Evolutionary conservation across 1,284 basidiomycete genomes (phyloP), one percentile per base, ranked within the genome.

Genomic region (Anthracocystis walkeri): DNA sequence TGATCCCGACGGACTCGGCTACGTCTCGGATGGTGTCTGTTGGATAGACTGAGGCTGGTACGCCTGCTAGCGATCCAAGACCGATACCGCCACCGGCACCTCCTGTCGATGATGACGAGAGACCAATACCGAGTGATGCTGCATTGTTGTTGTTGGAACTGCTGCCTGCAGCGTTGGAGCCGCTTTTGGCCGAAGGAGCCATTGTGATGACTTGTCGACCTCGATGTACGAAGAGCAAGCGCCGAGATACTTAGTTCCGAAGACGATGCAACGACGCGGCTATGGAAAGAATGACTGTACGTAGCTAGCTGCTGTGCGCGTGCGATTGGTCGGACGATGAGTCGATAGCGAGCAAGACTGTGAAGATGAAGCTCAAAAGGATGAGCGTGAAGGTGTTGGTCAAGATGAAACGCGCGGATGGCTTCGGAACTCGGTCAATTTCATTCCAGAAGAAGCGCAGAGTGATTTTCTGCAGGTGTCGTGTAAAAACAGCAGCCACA

Each of bases 1-100:
- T 87, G 65, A 98, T 91, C 52, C 92, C 91, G 31, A 97, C 86
- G 0, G 92, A 92, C 80, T 97, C 95, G 48, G 97, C 95, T 51
- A 93, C 92, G 87, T 98, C 95, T 44, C 72, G 70, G 12, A 85
- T 70, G 2, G 81, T 72, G 65, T 84, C 82, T 16, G 78, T 80
- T 3, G 83, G 83, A 48, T 83, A 85, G 46, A 84, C 80, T 6
- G 80, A 82, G 10, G 65, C 62, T 14, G 68, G 74, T 4, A 66
- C 65, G 18, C 74, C 74, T 4, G 74, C 68, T 5, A 72, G 38
- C 1, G 74, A 45, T 21, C 65, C 65, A 5, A 75, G 66, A 3
- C 71, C 71, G 35, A 74, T 74, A 10, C 71, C 62, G n/a, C 61
- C 62, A 23, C 64, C 60, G 5, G 65, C 61, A 6, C 48, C 61